These are phyloP conservation scores for Clavispora carvajalis DNA, from an alignment of 805 yeast genomes.

Conservation along the genomic window DNA sequence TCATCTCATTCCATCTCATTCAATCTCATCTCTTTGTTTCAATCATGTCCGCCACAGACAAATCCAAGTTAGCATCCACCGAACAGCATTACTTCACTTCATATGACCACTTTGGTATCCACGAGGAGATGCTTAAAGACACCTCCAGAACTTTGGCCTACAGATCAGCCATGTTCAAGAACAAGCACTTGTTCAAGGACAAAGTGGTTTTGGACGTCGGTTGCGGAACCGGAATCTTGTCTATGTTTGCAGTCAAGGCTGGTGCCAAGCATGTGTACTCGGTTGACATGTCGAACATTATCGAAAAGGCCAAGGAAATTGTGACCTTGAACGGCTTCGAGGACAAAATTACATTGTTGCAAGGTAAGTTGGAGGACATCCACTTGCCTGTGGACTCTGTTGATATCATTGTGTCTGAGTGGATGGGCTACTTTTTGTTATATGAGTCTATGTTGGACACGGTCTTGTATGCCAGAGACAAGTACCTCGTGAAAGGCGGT, in stretches of 20 bases:
- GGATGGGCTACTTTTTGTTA: slow-evolving; percentile 98
- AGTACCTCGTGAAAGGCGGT: slow-evolving; percentile 77
- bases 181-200: slow-evolving; percentile 83
- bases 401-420: slow-evolving; percentile 92
- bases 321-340: slow-evolving; percentile 76
- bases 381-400: slow-evolving; percentile 79
- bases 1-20: slow-evolving; percentile 2
- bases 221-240: slow-evolving; percentile 96
- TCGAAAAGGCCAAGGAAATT: slow-evolving; percentile 91
- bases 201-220: slow-evolving; percentile 96
- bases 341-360: slow-evolving; percentile 80
- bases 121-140: slow-evolving; percentile 98
- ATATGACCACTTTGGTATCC: slow-evolving; percentile 95
- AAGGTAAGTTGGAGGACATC: slow-evolving; percentile 94
- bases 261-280: slow-evolving; percentile 98
- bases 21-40: not conserved
- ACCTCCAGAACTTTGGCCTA: slow-evolving; percentile 87
- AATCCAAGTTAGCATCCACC: slow-evolving; percentile 53
- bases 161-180: slow-evolving; percentile 86
- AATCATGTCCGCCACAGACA: slow-evolving; percentile 58
- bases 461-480: slow-evolving; percentile 90
- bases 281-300: slow-evolving; percentile 95
- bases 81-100: slow-evolving; percentile 95
- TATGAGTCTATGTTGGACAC: slow-evolving; percentile 98
- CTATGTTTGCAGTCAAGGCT: slow-evolving; percentile 98